Conservation (phyloP, 306 rosid species). For the Cucumis cinereus region DNA sequence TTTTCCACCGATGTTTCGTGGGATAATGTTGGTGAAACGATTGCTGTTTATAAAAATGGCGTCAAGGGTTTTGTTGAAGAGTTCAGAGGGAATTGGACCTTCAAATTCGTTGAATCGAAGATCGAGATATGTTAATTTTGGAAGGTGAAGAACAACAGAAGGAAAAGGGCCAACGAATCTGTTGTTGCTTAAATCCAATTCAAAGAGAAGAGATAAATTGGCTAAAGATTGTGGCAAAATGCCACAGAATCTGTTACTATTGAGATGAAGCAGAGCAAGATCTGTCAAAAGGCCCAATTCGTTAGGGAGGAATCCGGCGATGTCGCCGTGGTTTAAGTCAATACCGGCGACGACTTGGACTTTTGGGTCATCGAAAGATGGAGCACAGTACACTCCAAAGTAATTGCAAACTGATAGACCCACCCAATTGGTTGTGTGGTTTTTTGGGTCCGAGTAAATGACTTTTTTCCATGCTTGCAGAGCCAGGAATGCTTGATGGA, state of each 20-base stretch:
- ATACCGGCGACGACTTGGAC: slow-evolving; percentile 61
- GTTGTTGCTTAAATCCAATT: slow-evolving; percentile 79
- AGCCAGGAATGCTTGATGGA: slow-evolving; percentile 56
- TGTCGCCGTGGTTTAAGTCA: slow-evolving; percentile 61
- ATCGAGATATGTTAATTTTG: slow-evolving; percentile 44
- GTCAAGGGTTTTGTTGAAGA: slow-evolving; percentile 47
- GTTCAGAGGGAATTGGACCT: slow-evolving; percentile 62
- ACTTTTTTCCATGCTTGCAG: slow-evolving; percentile 80
- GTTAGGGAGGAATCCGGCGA: slow-evolving; percentile 72
- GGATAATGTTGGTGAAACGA: slow-evolving; percentile 46
- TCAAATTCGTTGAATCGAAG: slow-evolving; percentile 75
- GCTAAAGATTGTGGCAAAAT: slow-evolving; percentile 39
- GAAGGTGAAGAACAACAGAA: slow-evolving; percentile 50
- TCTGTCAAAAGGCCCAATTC: slow-evolving; percentile 65
- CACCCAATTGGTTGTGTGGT: slow-evolving; percentile 58
- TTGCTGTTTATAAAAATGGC: slow-evolving; percentile 69
- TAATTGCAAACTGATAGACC: slow-evolving; percentile 80
- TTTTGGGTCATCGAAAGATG: slow-evolving; percentile 43
- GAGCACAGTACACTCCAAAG: slow-evolving; percentile 54
- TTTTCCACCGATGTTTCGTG: slow-evolving; percentile 25
- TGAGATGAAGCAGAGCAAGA: slow-evolving; percentile 65
- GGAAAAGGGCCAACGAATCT: slow-evolving; percentile 87
- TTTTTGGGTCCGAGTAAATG: slow-evolving; percentile 70
- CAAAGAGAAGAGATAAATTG: slow-evolving; percentile 52
- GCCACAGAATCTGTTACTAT: slow-evolving; percentile 84